Evolutionary conservation across 345 rosid genomes (phyloP), one percentile per base, ranked within the genome.

Genomic region (Euphorbia pulcherrima): DNA sequence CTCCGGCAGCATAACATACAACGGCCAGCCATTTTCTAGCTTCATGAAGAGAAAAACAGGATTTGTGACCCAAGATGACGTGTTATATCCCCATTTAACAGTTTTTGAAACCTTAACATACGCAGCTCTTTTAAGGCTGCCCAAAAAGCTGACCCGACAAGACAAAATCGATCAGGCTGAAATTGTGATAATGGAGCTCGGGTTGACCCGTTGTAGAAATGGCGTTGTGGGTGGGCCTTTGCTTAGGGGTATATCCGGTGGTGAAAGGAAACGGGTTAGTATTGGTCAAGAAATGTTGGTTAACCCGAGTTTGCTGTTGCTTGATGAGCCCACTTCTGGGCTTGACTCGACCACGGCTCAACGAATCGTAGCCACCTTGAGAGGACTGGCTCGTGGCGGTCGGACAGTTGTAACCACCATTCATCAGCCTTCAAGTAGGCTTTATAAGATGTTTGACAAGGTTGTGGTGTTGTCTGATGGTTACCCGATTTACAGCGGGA

Each of bases 291-390:
- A 92, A 82, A 85, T 89, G 92, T 69, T 92, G 60, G 92, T 92
- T 57, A 90, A 92, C 72, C 98, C 98, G 41, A 89, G 96, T 75
- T 82, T 90, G 77, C 69, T 92, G 63, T 64, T 92, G 72, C 87
- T 92, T 5, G 98, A 90, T 14, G 98, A 92, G 77, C 98, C 98
- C 27, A 92, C 98, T 29, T 90, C 96, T 0, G 98, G 98, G 26
- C 90, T 92, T 37, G 98, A 92, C 73, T 92, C 98, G 0, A 90
- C 96, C 56, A 88, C 90, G 0, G 96, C 98, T 12, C 90, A 84
- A 72, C 82, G 95, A 29, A 86, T 92, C 1, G 78, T 92, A 27
- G 83, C 81, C 40, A 84, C 87, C 13, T 68, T 90, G 67, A 74
- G 80, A 18, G 77, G 77, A 44, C 69, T 92, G 21, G 94, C 96